A percentile compares a stretch with the other conserved stretches of the same genome.
phyloP scores from a whole-genome alignment of 2,329 filamentous ascomycete genomes.

The Ophiobolus disseminans region DNA sequence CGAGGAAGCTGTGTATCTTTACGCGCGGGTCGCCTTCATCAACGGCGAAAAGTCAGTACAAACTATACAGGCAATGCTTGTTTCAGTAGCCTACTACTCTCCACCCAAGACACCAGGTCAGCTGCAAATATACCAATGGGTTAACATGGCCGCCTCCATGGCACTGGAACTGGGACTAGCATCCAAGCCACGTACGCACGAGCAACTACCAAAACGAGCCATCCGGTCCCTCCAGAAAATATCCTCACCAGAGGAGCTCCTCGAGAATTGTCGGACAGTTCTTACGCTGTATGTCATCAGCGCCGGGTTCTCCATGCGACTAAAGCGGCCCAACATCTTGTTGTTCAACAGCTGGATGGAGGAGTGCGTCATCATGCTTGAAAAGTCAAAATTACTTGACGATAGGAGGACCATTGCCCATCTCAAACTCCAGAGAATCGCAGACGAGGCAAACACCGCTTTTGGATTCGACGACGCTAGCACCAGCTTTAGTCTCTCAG shows the following conservation, averaged over 20 bases:
- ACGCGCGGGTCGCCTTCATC: slow-evolving; percentile 43
- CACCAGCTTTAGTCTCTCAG: slow-evolving; percentile 46
- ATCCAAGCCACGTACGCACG: slow-evolving; percentile 46
- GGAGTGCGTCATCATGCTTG: slow-evolving; percentile 39
- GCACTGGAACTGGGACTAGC: slow-evolving; percentile 46
- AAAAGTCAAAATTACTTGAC: slow-evolving; percentile 40
- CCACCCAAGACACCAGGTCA: slow-evolving; percentile 41
- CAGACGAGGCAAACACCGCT: slow-evolving; percentile 46
- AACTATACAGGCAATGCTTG: slow-evolving; percentile 44
- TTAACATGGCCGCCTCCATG: slow-evolving; percentile 47
- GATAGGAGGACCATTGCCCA: slow-evolving; percentile 40
- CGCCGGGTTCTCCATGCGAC: slow-evolving; percentile 43
- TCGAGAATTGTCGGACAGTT: slow-evolving; percentile 46
- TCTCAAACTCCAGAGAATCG: slow-evolving; percentile 45
- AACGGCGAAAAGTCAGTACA: slow-evolving; percentile 49
- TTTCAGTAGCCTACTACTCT: slow-evolving; percentile 45
- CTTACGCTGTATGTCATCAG: slow-evolving; percentile 41
- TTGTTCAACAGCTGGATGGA: slow-evolving; percentile 48
- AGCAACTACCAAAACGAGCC: slow-evolving; percentile 45
- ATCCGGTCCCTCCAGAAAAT: slow-evolving; percentile 42
- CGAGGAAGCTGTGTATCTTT: slow-evolving; percentile 44
- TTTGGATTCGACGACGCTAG: slow-evolving; percentile 49
- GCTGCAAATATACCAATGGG: slow-evolving; percentile 45
- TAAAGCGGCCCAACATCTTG: slow-evolving; percentile 45
- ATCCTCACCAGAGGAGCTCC: slow-evolving; percentile 43